phyloP scores from a whole-genome alignment of 1,284 basidiomycete genomes.

The Filobasidium uniguttulatum region DNA sequence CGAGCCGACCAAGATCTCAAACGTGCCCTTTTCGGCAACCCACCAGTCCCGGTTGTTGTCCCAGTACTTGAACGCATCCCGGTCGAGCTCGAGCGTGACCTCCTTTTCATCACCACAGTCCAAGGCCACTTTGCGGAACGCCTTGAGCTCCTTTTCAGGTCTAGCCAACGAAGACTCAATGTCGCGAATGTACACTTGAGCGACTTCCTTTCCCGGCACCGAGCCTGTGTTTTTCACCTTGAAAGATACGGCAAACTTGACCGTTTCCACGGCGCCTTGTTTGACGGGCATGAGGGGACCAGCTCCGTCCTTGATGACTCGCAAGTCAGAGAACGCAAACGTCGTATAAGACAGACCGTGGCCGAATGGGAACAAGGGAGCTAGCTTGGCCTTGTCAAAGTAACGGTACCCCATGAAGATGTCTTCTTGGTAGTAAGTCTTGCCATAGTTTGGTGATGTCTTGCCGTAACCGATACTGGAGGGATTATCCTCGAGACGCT shows the following conservation, averaged over 20 bases:
- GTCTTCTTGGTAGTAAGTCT: constrained; percentile 15
- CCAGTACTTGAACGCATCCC: constrained; percentile 15
- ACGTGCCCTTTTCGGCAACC: constrained; percentile 42
- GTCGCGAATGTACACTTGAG: constrained; percentile 41
- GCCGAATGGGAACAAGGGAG: constrained; percentile 43
- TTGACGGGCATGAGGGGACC: too few relatives aligned
- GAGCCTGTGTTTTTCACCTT: constrained; percentile 33
- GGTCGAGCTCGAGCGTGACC: constrained; percentile 26
- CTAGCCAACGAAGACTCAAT: constrained; percentile 25
- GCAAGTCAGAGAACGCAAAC: constrained; percentile 35
- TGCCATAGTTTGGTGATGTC: constrained; percentile 14
- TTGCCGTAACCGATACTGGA: constrained; percentile 14
- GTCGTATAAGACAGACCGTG: constrained; percentile 43
- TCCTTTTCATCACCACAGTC: constrained; percentile 22
- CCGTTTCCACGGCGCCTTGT: too few relatives aligned
- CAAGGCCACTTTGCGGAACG: constrained; percentile 29
- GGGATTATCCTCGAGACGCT: constrained; percentile 14
- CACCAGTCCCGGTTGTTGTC: constrained; percentile 15
- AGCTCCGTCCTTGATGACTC: constrained; percentile 11
- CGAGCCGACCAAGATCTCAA: constrained; percentile 3
- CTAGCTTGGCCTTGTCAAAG: constrained; percentile 12
- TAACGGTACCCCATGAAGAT: constrained; percentile 15
- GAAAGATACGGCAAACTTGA: constrained; percentile 29
- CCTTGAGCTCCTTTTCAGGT: constrained; percentile 24
- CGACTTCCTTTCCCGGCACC: constrained; percentile 28